phyloP scores from a whole-genome alignment of 2,329 filamentous ascomycete species.

The Graphilbum sp. region DNA sequence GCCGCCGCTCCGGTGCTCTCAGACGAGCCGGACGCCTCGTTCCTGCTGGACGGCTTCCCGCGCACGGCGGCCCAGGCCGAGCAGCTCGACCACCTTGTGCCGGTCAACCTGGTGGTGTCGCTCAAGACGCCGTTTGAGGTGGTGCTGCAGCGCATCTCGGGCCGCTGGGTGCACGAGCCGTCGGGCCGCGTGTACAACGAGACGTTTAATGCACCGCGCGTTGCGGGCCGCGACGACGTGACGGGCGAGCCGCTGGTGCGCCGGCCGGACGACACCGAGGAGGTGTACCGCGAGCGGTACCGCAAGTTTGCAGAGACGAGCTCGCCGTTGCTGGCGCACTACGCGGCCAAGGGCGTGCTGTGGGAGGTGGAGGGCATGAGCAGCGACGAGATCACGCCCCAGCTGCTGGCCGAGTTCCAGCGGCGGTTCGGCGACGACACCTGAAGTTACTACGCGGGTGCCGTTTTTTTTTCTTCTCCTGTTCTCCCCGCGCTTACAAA shows the following conservation, averaged over 20 bases:
- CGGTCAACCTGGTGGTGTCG: constrained; percentile 89
- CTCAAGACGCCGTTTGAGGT: constrained; percentile 73
- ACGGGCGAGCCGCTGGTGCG: constrained; percentile 78
- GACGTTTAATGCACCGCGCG: constrained; percentile 71
- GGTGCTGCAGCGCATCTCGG: constrained; percentile 77
- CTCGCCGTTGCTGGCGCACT: constrained; percentile 72
- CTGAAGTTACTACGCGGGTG: too few species aligned
- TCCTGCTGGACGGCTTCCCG: constrained; percentile 92
- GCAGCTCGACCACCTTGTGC: constrained; percentile 63
- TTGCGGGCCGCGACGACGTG: constrained; percentile 69
- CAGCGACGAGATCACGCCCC: constrained; percentile 91
- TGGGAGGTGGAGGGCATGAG: constrained; percentile 78
- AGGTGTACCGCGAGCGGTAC: constrained; percentile 68
- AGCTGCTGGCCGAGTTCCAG: constrained; percentile 70
- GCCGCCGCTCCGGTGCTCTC: constrained; percentile 21
- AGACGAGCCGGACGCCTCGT: constrained; percentile 65
- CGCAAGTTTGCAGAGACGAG: constrained; percentile 79
- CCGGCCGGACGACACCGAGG: constrained; percentile 70
- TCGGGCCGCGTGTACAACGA: constrained; percentile 94
- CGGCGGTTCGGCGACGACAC: constrained; percentile 49
- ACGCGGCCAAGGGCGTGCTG: constrained; percentile 66
- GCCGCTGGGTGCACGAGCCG: constrained; percentile 83
- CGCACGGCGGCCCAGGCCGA: constrained; percentile 68
- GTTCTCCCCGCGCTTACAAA: too few species aligned
- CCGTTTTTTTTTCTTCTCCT: neutral